phyloP scores from a whole-genome alignment of 2,329 filamentous ascomycete genomes.

The Venturia carpophila region DNA sequence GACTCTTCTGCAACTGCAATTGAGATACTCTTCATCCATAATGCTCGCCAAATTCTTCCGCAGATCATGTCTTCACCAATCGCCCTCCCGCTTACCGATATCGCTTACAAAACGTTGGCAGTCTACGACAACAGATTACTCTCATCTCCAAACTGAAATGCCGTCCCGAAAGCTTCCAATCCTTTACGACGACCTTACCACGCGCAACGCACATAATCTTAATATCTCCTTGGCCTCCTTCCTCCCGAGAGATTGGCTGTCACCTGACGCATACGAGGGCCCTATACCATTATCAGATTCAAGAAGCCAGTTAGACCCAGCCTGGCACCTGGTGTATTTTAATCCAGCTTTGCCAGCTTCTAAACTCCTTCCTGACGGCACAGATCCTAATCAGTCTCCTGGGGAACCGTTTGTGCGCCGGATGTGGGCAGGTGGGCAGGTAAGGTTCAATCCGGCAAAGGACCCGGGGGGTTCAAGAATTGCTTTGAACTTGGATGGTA shows the following conservation, averaged over 20 bases:
- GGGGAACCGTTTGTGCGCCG: constrained; percentile 63
- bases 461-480: neutral
- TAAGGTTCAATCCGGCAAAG: constrained; percentile 42
- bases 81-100: neutral
- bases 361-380: constrained; percentile 69
- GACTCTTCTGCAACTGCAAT: neutral
- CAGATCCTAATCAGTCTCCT: constrained; percentile 71
- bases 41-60: neutral
- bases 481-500: constrained; percentile 27
- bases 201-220: constrained; percentile 30
- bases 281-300: neutral
- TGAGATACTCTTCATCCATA: neutral
- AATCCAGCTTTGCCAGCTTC: constrained; percentile 58
- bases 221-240: constrained; percentile 47
- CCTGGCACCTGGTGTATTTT: constrained; percentile 84
- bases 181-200: constrained; percentile 50
- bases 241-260: constrained; percentile 32
- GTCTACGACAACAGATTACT: constrained; percentile 23
- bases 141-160: constrained; percentile 38
- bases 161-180: constrained; percentile 42
- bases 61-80: neutral
- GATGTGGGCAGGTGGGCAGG: constrained; percentile 79
- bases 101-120: neutral
- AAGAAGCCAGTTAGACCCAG: constrained; percentile 43
- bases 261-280: constrained; percentile 17